These are phyloP conservation scores for Apiotrichum laibachii DNA, from an alignment of 1,284 basidiomycete species.

Conservation along the genomic window DNA sequence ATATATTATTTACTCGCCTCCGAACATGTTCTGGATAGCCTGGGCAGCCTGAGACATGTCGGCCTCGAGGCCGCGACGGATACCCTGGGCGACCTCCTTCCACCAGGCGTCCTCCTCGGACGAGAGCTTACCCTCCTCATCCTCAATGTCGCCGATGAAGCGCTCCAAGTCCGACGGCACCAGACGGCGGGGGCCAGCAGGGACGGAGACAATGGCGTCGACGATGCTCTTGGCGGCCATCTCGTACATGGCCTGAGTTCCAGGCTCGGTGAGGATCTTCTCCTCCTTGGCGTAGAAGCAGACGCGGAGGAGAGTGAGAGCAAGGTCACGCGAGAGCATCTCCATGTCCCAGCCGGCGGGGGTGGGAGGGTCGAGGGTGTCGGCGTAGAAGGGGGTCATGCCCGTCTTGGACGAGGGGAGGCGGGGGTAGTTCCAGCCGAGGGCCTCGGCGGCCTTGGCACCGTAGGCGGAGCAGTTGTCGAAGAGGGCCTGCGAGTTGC, in stretches of 20 bases:
- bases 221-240: slow-evolving; percentile 14
- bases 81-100: slow-evolving; percentile 10
- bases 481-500: slow-evolving; percentile 38
- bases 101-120: slow-evolving; percentile 19
- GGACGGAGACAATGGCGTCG: slow-evolving; percentile 11
- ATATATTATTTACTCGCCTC: background rate
- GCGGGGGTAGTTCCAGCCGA: slow-evolving; percentile 34
- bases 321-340: slow-evolving; percentile 31
- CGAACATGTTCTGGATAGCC: slow-evolving; percentile 1
- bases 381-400: slow-evolving; percentile 11
- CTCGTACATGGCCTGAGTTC: slow-evolving; percentile 19
- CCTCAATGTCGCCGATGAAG: slow-evolving; percentile 37
- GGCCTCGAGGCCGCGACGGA: slow-evolving; percentile 6
- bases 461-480: slow-evolving; percentile 45
- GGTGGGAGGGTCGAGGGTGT: slow-evolving; percentile 24
- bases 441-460: slow-evolving; percentile 29
- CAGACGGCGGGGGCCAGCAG: slow-evolving; percentile 16
- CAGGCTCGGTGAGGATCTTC: slow-evolving; percentile 1
- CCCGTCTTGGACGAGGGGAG: slow-evolving; percentile 16
- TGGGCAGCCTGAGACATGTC: background rate
- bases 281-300: slow-evolving; percentile 24
- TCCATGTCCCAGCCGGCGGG: slow-evolving; percentile 46
- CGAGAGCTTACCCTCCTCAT: slow-evolving; percentile 26
- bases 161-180: slow-evolving; percentile 30
- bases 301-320: slow-evolving; percentile 27